Conservation (phyloP, 2,329 filamentous ascomycete genomes). For the Rhytidhysteron rufulum region DNA sequence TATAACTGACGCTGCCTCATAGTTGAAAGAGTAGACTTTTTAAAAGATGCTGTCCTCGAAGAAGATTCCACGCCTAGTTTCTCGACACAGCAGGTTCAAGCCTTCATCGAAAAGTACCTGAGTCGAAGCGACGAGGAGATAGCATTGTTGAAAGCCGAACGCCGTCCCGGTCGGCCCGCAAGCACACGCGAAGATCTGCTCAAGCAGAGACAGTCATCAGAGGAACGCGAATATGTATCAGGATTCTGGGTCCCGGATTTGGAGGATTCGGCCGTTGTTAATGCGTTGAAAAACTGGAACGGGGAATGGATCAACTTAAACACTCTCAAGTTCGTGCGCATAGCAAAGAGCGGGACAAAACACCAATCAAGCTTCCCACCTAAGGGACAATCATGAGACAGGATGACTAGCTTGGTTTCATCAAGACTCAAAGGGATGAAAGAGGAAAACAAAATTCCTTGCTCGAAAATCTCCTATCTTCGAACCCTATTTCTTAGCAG, state of each 20-base stretch:
- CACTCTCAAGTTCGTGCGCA: conserved; percentile 71
- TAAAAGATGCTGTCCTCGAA: conserved; percentile 62
- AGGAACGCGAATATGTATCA: conserved; percentile 75
- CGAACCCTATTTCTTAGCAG: too few species aligned
- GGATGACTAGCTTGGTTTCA: background rate
- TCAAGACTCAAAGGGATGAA: too few species aligned
- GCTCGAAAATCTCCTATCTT: too few species aligned
- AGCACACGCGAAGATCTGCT: conserved; percentile 74
- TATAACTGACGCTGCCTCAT: background rate
- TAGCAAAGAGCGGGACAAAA: conserved; percentile 62
- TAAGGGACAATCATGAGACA: conserved; percentile 35
- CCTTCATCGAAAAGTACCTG: conserved; percentile 42
- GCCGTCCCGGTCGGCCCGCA: conserved; percentile 75
- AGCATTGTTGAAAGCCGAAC: conserved; percentile 59
- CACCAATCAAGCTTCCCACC: conserved; percentile 77
- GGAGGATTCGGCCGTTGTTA: conserved; percentile 60
- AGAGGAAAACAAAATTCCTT: too few species aligned
- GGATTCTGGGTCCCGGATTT: conserved; percentile 89
- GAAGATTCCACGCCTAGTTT: conserved; percentile 43
- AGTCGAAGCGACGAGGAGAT: conserved; percentile 70
- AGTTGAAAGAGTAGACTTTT: conserved; percentile 68
- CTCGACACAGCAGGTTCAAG: conserved; percentile 55
- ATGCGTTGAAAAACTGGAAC: conserved; percentile 69
- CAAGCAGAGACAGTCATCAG: conserved; percentile 63
- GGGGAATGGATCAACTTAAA: conserved; percentile 79